Percentiles rank a stretch among this genome's conserved stretches.
Evolutionary conservation across 306 rosid genomes (phyloP).

Genomic region (Macrotyloma uniflorum): DNA sequence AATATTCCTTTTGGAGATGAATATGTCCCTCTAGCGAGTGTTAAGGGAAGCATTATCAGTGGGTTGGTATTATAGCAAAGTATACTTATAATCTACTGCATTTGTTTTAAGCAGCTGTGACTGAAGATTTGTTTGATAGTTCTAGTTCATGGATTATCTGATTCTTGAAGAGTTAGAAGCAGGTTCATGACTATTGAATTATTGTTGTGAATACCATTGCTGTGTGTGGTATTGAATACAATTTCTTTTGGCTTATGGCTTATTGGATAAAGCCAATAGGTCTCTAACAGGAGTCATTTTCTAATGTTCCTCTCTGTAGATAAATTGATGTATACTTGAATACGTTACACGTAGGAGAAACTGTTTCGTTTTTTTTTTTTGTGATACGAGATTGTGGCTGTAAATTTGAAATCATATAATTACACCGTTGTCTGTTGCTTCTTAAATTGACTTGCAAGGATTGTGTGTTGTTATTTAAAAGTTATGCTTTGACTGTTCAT

Average conservation of each 20-base stretch:
- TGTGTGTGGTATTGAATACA: constrained; percentile 29
- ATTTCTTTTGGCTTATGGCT: constrained; percentile 4
- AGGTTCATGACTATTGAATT: background rate
- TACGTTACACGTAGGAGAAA: constrained; percentile 23
- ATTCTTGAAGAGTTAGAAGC: constrained; percentile 19
- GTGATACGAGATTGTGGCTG: background rate
- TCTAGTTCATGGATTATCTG: constrained; percentile 28
- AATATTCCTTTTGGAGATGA: constrained; percentile 85
- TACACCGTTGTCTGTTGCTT: background rate
- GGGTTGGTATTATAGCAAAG: constrained; percentile 56
- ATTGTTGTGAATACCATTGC: constrained; percentile 2
- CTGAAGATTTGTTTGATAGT: constrained; percentile 22
- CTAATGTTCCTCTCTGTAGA: background rate
- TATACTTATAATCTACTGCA: constrained; percentile 21
- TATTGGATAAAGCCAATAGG: constrained; percentile 4
- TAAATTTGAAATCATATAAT: constrained; percentile 16
- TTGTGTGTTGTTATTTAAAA: background rate
- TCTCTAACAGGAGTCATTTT: constrained; percentile 10
- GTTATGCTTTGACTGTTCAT: constrained; percentile 1
- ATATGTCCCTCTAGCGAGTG: constrained; percentile 77
- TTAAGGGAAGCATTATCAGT: constrained; percentile 70
- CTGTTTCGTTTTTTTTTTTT: constrained; percentile 13
- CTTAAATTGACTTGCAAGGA: constrained; percentile 26
- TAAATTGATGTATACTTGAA: constrained; percentile 19
- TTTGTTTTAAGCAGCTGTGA: constrained; percentile 27